phyloP scores from a whole-genome alignment of 352 stramenopile species.

The Globisporangium alternatum region DNA sequence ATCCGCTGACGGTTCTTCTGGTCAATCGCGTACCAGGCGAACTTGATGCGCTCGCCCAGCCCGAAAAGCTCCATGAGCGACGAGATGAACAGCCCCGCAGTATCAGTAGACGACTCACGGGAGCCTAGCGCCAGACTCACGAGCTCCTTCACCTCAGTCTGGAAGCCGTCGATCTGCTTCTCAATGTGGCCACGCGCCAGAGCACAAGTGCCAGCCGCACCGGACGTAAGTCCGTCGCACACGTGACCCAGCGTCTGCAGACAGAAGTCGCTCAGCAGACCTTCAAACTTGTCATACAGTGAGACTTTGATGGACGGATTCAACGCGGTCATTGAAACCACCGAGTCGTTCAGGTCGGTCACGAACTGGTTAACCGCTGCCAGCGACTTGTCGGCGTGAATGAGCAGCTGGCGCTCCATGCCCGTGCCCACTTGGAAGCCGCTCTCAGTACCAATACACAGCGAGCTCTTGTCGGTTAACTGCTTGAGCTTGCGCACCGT shows the following conservation, averaged over 20 bases:
- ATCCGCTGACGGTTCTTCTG: constrained; percentile 45
- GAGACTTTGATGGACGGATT: not conserved
- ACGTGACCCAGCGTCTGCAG: constrained; percentile 47
- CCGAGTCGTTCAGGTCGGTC: constrained; percentile 15
- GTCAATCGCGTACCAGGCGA: constrained; percentile 43
- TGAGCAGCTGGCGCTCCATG: constrained; percentile 36
- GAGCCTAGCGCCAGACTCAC: not conserved
- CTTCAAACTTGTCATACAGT: constrained; percentile 36
- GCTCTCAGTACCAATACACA: not conserved
- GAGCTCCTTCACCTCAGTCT: constrained; percentile 28
- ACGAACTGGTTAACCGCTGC: constrained; percentile 21
- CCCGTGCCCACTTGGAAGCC: constrained; percentile 12
- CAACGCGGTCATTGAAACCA: not conserved
- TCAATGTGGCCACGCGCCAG: constrained; percentile 29
- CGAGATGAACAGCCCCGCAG: constrained; percentile 12
- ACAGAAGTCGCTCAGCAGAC: constrained; percentile 52
- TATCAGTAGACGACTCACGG: not conserved
- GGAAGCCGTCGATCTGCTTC: constrained; percentile 44
- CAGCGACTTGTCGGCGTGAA: constrained; percentile 30
- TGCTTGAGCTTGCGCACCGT: constrained; percentile 24
- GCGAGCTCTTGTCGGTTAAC: not conserved
- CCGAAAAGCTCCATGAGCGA: constrained; percentile 35
- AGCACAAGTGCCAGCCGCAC: constrained; percentile 22
- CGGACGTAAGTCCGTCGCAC: constrained; percentile 45
- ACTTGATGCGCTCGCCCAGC: constrained; percentile 44